Evolutionary conservation across 1,284 basidiomycete species (phyloP).

Genomic region (Lentinula novae-zelandiae): DNA sequence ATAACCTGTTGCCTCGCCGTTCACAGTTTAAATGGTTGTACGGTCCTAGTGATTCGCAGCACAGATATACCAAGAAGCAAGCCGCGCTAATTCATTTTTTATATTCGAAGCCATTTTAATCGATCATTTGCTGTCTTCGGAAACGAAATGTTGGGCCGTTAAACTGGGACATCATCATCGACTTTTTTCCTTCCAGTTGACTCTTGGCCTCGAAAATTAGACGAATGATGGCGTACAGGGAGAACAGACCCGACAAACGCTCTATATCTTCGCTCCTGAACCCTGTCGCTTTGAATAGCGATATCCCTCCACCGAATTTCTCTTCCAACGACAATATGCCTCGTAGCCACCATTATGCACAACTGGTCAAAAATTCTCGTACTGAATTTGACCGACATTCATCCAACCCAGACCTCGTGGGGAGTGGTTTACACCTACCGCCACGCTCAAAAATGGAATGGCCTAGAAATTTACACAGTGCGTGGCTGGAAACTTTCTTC

Average conservation of each 20-base stretch:
- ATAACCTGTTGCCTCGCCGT: background rate
- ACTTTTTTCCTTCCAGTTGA: background rate
- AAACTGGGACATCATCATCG: background rate
- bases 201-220: background rate
- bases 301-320: background rate
- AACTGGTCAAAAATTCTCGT: background rate
- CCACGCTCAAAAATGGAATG: background rate
- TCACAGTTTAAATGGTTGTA: background rate
- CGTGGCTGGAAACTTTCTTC: background rate
- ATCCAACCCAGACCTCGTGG: background rate
- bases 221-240: background rate
- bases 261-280: constrained; percentile 6
- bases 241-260: background rate
- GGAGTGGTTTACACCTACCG: background rate
- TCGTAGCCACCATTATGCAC: background rate
- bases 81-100: constrained; percentile 4
- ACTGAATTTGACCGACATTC: background rate
- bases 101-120: constrained; percentile 3
- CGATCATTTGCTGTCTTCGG: constrained; percentile 1
- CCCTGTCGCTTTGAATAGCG: background rate
- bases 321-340: background rate
- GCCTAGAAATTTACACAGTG: background rate
- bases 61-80: background rate
- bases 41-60: background rate
- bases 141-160: background rate